Conservation (phyloP, 192 early-diverging fungal genomes). For the Backusella macrospora region DNA sequence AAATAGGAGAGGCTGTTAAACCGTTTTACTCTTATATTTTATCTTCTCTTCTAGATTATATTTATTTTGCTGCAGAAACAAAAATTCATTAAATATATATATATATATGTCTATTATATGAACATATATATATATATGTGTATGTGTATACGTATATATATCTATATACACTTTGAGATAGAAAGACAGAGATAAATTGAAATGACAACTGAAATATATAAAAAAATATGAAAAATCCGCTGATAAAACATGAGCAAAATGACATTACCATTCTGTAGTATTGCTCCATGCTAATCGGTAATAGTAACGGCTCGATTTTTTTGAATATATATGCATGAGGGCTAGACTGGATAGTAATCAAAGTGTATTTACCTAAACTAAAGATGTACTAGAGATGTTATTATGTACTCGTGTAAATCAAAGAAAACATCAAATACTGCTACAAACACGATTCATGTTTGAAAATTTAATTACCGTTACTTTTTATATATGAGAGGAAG, state of each 20-base stretch:
- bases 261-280: neutral
- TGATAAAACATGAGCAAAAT: neutral
- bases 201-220: neutral
- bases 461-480: neutral
- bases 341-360: slow-evolving; percentile 1
- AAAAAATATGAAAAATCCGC: slow-evolving; percentile 1
- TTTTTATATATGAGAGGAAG: neutral
- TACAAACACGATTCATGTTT: neutral
- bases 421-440: slow-evolving; percentile 7
- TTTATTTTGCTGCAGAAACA: neutral
- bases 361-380: slow-evolving; percentile 6
- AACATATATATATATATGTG: neutral
- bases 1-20: neutral
- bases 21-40: neutral
- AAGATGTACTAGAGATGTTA: neutral
- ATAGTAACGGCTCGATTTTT: slow-evolving; percentile 8
- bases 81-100: neutral
- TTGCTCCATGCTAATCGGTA: neutral
- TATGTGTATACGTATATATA: neutral
- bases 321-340: neutral
- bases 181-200: neutral
- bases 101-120: neutral
- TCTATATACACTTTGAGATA: no score
- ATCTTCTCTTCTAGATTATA: neutral
- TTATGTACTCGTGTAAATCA: slow-evolving; percentile 1